Evolutionary conservation across 192 early-diverging fungal species (phyloP).

Genomic region (Podila minutissima): DNA sequence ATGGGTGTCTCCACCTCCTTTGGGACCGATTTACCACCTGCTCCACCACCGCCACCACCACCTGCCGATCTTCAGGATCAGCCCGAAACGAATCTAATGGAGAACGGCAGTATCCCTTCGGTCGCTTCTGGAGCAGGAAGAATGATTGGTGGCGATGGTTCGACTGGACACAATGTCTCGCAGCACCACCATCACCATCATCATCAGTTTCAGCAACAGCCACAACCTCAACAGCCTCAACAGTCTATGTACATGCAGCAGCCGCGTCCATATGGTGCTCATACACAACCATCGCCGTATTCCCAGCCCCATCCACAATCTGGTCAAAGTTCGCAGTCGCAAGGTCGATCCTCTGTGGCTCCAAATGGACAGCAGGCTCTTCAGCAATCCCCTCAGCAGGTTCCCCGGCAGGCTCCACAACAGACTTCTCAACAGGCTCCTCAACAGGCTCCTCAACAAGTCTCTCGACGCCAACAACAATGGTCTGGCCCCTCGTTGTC

Average conservation of each 20-base stretch:
- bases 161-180: constrained; percentile 8
- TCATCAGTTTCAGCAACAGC: constrained; percentile 6
- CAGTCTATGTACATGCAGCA: neutral
- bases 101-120: constrained; percentile 35
- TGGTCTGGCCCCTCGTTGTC: neutral
- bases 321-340: neutral
- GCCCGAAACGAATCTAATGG: constrained; percentile 24
- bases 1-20: constrained; percentile 42
- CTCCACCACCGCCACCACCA: constrained; percentile 40
- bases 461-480: neutral
- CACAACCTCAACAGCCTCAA: constrained; percentile 5
- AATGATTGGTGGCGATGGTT: constrained; percentile 35
- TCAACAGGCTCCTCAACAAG: constrained; percentile 2
- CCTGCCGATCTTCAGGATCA: constrained; percentile 48
- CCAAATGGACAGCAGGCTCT: constrained; percentile 3
- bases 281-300: neutral
- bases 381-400: neutral
- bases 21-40: constrained; percentile 34
- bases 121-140: constrained; percentile 29
- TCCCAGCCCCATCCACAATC: neutral
- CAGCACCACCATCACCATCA: constrained; percentile 5
- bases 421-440: constrained; percentile 5
- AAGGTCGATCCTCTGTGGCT: neutral
- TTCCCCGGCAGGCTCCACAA: neutral
- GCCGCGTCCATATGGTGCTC: too few species aligned